Percentiles rank a stretch among this genome's conserved stretches.
Evolutionary conservation across 176 grass and related monocot species (phyloP).

Genomic region (Zea luxurians): DNA sequence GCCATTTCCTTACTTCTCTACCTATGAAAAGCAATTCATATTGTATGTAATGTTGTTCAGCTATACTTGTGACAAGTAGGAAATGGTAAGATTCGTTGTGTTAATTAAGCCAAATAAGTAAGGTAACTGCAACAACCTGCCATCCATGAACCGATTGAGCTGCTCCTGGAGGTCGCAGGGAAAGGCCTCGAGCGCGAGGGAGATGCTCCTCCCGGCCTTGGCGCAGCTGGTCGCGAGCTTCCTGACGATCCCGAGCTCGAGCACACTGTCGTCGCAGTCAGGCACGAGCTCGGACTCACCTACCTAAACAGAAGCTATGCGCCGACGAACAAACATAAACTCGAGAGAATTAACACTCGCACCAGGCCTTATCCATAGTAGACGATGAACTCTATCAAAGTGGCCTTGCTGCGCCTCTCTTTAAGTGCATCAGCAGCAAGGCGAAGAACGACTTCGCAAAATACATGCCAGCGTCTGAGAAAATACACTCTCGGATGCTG

Average conservation of each 20-base stretch:
- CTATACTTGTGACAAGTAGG: neutral
- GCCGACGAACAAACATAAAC: too few relatives aligned
- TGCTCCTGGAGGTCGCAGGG: slow-evolving; percentile 77
- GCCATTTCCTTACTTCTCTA: neutral
- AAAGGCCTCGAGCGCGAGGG: slow-evolving; percentile 75
- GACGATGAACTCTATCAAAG: too few relatives aligned
- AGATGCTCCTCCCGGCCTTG: slow-evolving; percentile 54
- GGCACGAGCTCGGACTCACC: slow-evolving; percentile 93
- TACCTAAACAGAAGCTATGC: too few relatives aligned
- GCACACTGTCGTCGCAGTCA: slow-evolving; percentile 69
- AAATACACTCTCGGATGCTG: too few relatives aligned
- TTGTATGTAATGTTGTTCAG: neutral
- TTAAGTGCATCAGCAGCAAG: too few relatives aligned
- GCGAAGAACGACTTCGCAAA: too few relatives aligned
- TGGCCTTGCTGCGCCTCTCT: too few relatives aligned
- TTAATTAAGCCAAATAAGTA: neutral
- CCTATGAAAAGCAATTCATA: neutral
- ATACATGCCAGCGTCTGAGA: too few relatives aligned
- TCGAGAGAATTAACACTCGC: too few relatives aligned
- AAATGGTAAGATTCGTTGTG: neutral
- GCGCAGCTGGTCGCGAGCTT: slow-evolving; percentile 58
- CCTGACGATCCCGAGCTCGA: slow-evolving; percentile 83
- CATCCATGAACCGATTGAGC: slow-evolving; percentile 76
- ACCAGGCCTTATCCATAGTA: too few relatives aligned
- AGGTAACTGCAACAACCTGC: slow-evolving; percentile 52